Base-by-base conservation (phyloP, 163 green algal genomes). In the Scenedesmus sp. region DNA sequence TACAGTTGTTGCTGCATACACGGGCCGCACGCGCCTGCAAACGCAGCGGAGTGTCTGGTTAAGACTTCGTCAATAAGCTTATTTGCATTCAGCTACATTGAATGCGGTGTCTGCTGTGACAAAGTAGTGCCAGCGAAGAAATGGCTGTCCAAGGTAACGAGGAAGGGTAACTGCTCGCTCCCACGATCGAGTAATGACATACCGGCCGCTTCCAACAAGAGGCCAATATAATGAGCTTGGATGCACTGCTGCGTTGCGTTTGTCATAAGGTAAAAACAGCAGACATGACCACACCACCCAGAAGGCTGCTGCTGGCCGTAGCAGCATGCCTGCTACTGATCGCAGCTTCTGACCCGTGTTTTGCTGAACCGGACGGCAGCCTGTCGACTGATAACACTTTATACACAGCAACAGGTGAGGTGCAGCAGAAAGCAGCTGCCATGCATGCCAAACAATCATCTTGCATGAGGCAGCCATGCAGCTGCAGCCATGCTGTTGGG, bases 111-210 rank as follows among this genome's bases (percentile, higher is more conserved):
- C 46, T 10, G 46, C 46, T 70, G 22, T n/a, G 1, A 4, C 20
- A 33, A 7, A 33, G 56, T 18, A 40, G 30, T 18, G 7, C 30
- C 30, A 76, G 24, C 65, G 65, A 76, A 26, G 6, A 76, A 4
- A 9, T 40, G 65, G 30, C 65, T 40, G 65, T 76, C 65, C 65
- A 76, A 76, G 65, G 65, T 76, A 76, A 76, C 65, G 65, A 76
- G 65, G 40, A 76, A n/a, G 22, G 12, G 59, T 30, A 68, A 6
- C 59, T 72, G 59, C 59, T 10, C 65, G 37, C 30, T 76, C 30
- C 3, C 65, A 40, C 30, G 30, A 76, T 76, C 65, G 65, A 76
- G 26, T 76, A 76, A 40, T 76, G 65, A 16, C 30, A 76, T 76
- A 76, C 65, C 65, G 30, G 65, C 12, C 65, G 18, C 65, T 76